Evolutionary conservation across 768 basidiomycete species (phyloP).

Genomic region (Coprinellus micaceus): DNA sequence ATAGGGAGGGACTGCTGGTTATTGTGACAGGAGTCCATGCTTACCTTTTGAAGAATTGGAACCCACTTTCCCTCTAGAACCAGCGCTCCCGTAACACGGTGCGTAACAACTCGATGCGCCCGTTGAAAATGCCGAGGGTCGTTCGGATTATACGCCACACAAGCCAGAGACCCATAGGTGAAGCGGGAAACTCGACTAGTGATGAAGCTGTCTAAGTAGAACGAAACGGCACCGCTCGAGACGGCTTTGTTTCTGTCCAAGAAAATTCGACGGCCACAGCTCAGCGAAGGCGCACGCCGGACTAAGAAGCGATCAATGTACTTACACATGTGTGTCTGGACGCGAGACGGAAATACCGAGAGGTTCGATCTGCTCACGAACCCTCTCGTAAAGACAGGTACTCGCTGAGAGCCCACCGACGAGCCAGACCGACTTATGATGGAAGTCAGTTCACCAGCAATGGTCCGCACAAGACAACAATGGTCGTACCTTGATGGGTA

Average conservation of each 20-base stretch:
- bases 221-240: conserved; percentile 36
- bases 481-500: conserved; percentile 11
- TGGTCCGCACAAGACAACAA: not conserved
- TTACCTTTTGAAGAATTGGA: too few relatives aligned
- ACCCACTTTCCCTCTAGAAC: too few relatives aligned
- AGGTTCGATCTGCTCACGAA: conserved; percentile 31
- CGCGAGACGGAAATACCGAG: conserved; percentile 35
- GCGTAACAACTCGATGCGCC: conserved; percentile 16
- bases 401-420: conserved; percentile 56
- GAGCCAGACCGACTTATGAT: conserved; percentile 33
- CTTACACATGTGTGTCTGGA: conserved; percentile 50
- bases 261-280: too few relatives aligned
- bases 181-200: conserved; percentile 36
- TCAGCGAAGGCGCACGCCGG: too few relatives aligned
- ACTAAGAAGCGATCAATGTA: not conserved
- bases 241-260: conserved; percentile 35
- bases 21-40: too few relatives aligned
- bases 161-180: conserved; percentile 32
- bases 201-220: conserved; percentile 39
- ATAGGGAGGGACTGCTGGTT: too few relatives aligned
- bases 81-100: conserved; percentile 31
- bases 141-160: conserved; percentile 24
- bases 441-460: not conserved
- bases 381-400: conserved; percentile 40
- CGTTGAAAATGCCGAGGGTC: conserved; percentile 39